A percentile compares a stretch with the other conserved stretches of the same genome.
Conservation (phyloP, 2,329 filamentous ascomycete genomes). For the Xylaria sp. region DNA sequence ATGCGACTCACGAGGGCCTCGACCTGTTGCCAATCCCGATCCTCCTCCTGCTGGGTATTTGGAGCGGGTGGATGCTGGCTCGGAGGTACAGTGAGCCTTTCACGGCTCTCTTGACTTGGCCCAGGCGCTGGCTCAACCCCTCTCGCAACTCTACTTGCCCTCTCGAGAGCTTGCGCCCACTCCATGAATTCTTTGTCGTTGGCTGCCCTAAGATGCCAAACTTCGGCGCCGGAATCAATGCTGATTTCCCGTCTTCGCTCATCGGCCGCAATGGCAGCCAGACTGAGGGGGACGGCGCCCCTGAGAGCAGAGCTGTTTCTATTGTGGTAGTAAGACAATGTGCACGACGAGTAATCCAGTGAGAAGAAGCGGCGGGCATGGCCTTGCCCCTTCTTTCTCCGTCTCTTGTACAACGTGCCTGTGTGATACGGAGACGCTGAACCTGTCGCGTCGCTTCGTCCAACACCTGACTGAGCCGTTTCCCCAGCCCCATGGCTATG, state of each 20-base stretch:
- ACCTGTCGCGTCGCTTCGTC: conserved; percentile 55
- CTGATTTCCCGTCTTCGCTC: conserved; percentile 89
- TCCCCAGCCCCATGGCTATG: conserved; percentile 53
- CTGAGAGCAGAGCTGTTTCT: conserved; percentile 90
- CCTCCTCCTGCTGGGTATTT: conserved; percentile 27
- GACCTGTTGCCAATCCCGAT: conserved; percentile 85
- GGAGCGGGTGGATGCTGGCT: conserved; percentile 41
- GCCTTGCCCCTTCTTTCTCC: conserved; percentile 91
- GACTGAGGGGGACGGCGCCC: conserved; percentile 87
- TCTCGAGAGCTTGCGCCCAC: conserved; percentile 86
- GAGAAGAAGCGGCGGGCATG: conserved; percentile 95
- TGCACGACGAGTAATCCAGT: conserved; percentile 91
- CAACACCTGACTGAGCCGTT: conserved; percentile 56
- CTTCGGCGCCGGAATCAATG: conserved; percentile 94
- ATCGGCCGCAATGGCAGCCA: conserved; percentile 90
- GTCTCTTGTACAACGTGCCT: conserved; percentile 84
- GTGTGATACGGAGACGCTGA: conserved; percentile 70
- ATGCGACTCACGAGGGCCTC: conserved; percentile 85
- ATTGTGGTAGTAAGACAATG: conserved; percentile 95
- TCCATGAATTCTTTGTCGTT: conserved; percentile 84
- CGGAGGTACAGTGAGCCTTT: conserved; percentile 32
- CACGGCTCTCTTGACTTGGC: conserved; percentile 34
- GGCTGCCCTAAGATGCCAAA: conserved; percentile 89
- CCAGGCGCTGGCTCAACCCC: conserved; percentile 52
- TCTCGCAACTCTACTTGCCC: conserved; percentile 71